Conservation (phyloP, 495 filamentous ascomycete species). For the Alectoria sarmentosa region DNA sequence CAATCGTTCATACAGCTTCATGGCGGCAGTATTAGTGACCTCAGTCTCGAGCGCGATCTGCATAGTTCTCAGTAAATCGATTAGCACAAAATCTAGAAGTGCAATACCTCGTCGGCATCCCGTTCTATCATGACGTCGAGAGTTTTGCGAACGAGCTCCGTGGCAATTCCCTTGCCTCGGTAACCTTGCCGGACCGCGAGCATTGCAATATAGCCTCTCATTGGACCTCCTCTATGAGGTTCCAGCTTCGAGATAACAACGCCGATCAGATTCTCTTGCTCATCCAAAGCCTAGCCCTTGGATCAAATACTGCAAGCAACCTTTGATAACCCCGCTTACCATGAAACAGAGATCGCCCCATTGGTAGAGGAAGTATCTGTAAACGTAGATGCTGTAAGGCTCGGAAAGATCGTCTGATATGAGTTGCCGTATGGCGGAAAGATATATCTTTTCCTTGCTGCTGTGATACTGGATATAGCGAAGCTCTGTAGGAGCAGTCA, state of each 20-base stretch:
- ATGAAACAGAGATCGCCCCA: constrained; percentile 96
- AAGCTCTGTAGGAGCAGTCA: constrained; percentile 46
- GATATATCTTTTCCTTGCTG: constrained; percentile 68
- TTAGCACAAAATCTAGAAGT: neutral
- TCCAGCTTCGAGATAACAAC: constrained; percentile 97
- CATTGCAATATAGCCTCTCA: constrained; percentile 98
- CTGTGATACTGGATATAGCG: constrained; percentile 80
- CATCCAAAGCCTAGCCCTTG: constrained; percentile 56
- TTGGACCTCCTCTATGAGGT: constrained; percentile 67
- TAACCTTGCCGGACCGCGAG: constrained; percentile 74
- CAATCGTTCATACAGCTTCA: constrained; percentile 87
- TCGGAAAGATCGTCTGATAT: constrained; percentile 98
- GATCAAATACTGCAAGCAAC: neutral
- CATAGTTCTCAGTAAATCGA: neutral
- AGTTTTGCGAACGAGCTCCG: constrained; percentile 77
- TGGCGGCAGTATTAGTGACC: constrained; percentile 84
- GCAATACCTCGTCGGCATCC: constrained; percentile 74
- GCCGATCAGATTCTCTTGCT: constrained; percentile 53
- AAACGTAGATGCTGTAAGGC: constrained; percentile 99
- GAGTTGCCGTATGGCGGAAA: constrained; percentile 80
- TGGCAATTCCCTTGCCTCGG: constrained; percentile 85
- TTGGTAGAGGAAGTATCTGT: constrained; percentile 97
- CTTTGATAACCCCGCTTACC: constrained; percentile 37
- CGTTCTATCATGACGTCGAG: constrained; percentile 84
- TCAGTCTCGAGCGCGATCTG: constrained; percentile 94